phyloP scores from a whole-genome alignment of 768 basidiomycete genomes.

The Coprinopsis sp. region DNA sequence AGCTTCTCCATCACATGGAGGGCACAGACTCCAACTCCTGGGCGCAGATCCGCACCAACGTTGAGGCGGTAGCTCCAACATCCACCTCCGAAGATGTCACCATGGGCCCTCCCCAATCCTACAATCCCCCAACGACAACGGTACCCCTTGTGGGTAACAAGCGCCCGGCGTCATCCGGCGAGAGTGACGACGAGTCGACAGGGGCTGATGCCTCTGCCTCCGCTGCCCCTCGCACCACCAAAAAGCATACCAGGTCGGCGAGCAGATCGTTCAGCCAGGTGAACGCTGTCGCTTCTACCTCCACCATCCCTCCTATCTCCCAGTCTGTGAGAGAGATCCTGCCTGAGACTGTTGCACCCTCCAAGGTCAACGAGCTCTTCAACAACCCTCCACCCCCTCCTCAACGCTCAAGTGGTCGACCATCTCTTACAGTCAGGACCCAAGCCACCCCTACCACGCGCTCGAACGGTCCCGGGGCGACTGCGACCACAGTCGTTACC shows the following conservation, averaged over 20 bases:
- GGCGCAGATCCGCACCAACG: constrained; percentile 11
- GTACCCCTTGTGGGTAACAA: constrained; percentile 15
- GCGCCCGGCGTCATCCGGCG: constrained; percentile 9
- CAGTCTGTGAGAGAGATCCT: constrained; percentile 37
- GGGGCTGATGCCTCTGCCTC: constrained; percentile 23
- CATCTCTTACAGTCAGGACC: constrained; percentile 60
- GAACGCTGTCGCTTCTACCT: constrained; percentile 11
- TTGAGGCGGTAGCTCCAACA: constrained; percentile 16
- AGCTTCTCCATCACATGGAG: constrained; percentile 57
- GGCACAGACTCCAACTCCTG: constrained; percentile 18
- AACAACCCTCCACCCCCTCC: constrained; percentile 43
- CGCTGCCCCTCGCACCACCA: constrained; percentile 9
- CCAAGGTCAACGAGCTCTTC: constrained; percentile 52
- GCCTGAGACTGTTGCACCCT: constrained; percentile 54
- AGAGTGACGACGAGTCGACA: constrained; percentile 28
- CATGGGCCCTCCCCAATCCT: constrained; percentile 22
- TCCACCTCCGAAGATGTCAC: constrained; percentile 21
- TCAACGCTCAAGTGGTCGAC: constrained; percentile 36
- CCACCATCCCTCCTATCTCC: constrained; percentile 32
- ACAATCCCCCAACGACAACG: constrained; percentile 11
- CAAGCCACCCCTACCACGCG: constrained; percentile 41
- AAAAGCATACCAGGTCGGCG: constrained; percentile 10
- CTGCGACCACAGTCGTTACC: constrained; percentile 53
- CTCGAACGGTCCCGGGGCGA: constrained; percentile 60
- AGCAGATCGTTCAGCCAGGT: constrained; percentile 7